Evolutionary conservation across 2,329 filamentous ascomycete genomes (phyloP), one percentile per base, ranked within the genome.

Genomic region (Ascomycota sp.): DNA sequence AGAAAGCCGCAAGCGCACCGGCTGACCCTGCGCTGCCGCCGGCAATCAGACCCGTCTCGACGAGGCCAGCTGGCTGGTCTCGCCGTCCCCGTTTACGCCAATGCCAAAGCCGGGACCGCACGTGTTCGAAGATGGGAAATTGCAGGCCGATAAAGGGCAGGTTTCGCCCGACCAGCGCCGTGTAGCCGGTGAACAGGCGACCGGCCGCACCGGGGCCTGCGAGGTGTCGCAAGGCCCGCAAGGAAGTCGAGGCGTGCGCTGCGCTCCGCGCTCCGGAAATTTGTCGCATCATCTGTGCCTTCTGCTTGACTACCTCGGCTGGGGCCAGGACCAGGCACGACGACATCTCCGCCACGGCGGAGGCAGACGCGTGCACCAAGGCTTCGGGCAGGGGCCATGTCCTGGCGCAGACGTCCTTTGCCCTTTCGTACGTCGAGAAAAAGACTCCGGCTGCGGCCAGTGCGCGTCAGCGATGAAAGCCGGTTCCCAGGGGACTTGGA

Each of bases 251-350:
- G 26, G 24, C 29, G 7, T 29, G 27, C 34, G 31, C 6, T 6
- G 9, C 27, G 11, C 38, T 42, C 16, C 40, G 46, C 45, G 36
- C 28, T 27, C 28, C 29, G 16, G 16, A 21, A 21, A 21, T 5
- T 5, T 21, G 16, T 21, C 16, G 16, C 16, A 21, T 21, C 66
- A 92, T 83, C 52, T 92, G 83, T 0, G 84, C 82, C 52, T 92
- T 92, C 50, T 92, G 83, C 57, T 93, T 92, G 40, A 92, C 69
- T 7, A 92, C 80, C 51, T 92, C 83, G 10, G 82, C 81, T 0
- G 83, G 84, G 0, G 83, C 86, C 27, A 92, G 67, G 39, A 92
- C 79, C 13, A 82, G 63, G 48, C 84, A 92, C 6, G 81, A 84
- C 3, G 82, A 78, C 43, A 83, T 67, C 54, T 93, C 84, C 1